A percentile compares a stretch with the other conserved stretches of the same genome.
These are phyloP conservation scores for Leccinum pellstonianum DNA, from an alignment of 768 basidiomycete genomes.

Conservation along the genomic window DNA sequence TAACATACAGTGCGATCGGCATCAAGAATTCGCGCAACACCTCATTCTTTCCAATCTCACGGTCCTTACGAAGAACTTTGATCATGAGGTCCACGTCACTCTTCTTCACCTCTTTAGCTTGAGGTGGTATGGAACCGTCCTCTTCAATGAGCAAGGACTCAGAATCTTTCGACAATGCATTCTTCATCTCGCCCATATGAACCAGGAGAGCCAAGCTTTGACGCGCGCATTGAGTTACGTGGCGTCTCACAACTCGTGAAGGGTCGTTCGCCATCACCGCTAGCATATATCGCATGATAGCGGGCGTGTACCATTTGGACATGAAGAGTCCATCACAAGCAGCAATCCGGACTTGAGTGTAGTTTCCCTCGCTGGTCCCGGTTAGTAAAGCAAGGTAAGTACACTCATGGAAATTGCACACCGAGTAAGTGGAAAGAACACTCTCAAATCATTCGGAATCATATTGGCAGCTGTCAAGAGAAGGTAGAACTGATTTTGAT, in stretches of 20 bases:
- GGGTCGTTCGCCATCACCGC: conserved; percentile 84
- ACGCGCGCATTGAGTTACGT: conserved; percentile 82
- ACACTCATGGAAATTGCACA: conserved; percentile 35
- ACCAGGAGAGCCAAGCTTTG: conserved; percentile 85
- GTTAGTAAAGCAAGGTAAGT: conserved; percentile 10
- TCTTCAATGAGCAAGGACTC: conserved; percentile 84
- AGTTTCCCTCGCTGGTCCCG: conserved; percentile 81
- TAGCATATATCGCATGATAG: conserved; percentile 84
- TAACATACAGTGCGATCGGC: conserved; percentile 72
- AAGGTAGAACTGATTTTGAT: conserved; percentile 64
- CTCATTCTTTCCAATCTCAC: too few relatives aligned
- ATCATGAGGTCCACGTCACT: conserved; percentile 83
- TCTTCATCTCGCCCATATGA: conserved; percentile 89
- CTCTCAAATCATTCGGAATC: conserved; percentile 69
- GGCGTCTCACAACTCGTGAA: conserved; percentile 77
- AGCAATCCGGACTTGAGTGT: conserved; percentile 79
- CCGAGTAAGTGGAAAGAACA: conserved; percentile 90
- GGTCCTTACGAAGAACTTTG: conserved; percentile 76
- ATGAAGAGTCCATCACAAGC: too few relatives aligned
- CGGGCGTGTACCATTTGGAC: conserved; percentile 73
- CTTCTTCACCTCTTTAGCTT: conserved; percentile 72
- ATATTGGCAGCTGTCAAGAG: conserved; percentile 74
- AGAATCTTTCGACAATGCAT: conserved; percentile 58
- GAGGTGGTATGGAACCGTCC: conserved; percentile 71
- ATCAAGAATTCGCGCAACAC: conserved; percentile 73